Conservation (phyloP, 805 yeast genomes). For the Pichia californica region DNA sequence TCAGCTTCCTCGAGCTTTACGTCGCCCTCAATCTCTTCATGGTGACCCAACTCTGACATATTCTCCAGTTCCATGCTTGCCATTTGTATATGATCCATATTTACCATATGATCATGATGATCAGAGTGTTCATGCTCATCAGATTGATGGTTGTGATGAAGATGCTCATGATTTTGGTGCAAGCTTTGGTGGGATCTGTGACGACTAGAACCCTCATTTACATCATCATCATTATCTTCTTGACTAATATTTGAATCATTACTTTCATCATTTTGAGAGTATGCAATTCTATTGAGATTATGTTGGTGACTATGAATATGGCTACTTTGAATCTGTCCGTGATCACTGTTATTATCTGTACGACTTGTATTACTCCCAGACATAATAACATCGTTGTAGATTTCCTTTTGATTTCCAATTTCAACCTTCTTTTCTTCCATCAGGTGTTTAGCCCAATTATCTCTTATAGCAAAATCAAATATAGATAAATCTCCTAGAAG, state of each 20-base stretch:
- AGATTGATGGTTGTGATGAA: too few relatives aligned
- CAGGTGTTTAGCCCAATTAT: conserved; percentile 31
- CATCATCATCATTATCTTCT: too few relatives aligned
- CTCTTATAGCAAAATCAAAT: conserved; percentile 39
- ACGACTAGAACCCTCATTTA: too few relatives aligned
- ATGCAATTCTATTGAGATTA: background rate
- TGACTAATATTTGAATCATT: too few relatives aligned
- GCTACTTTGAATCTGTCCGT: background rate
- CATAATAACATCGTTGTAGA: background rate
- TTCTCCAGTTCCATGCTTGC: background rate
- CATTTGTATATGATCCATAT: background rate
- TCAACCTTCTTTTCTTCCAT: conserved; percentile 16
- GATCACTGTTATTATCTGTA: conserved; percentile 3
- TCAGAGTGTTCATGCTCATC: too few relatives aligned
- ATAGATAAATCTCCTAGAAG: conserved; percentile 35
- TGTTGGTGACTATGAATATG: background rate
- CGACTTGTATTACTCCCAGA: conserved; percentile 4
- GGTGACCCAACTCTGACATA: conserved; percentile 10
- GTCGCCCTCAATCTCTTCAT: conserved; percentile 1
- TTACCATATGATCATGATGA: background rate
- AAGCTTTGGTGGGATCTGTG: background rate
- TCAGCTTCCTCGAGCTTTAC: conserved; percentile 20
- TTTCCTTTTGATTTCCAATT: background rate
- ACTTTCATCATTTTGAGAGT: background rate
- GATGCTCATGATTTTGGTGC: background rate